Base-by-base conservation (phyloP, 2,329 filamentous ascomycete species). In the Bipolaris zeicola region DNA sequence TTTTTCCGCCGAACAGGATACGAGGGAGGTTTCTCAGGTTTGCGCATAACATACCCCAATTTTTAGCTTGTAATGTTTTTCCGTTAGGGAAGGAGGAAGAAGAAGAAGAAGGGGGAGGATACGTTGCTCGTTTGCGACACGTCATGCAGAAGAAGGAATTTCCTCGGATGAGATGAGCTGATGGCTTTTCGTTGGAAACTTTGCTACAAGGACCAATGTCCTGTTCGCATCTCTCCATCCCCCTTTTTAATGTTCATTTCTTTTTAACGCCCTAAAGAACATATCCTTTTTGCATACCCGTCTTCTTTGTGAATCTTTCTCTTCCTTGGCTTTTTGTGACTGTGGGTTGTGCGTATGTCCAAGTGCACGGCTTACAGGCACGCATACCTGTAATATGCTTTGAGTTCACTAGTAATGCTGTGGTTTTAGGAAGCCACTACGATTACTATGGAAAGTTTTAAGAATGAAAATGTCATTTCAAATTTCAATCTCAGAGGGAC, bases 41-140 rank as follows among this genome's bases (percentile, higher is more conserved):
- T 37, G 45, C 45, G 16, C 16, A 38, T 18, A 10, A 37, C 22
- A 37, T 26, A 22, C 38, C 52, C 26, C 33, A 31, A 13, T 31
- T 31, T n/a, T 36, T 50, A 37, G 36, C 39, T 50, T 55, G 46
- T 55, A 55, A 55, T 55, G 52, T 50, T 44, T 31, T 38, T 44
- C 7, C 20, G 20, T 28, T 28, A 36, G 52, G 38, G 33, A 16
- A 16, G 26, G 26, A 26, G 20, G 20, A 50, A 18, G 14, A 5
- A 18, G 26, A 10, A 50, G n/a, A 44, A 18, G 14, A 5, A 16
- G 24, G 7, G 42, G n/a, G 24, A 31, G 28, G 28, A 31, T 11
- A 31, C 10, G 10, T 31, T 28, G 28, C 39, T 37, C n/a, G 33
- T 22, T 20, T 20, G 38, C 20, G 10, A 20, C 52, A 34, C 6